Percentiles rank a stretch among this genome's conserved stretches.
Conservation (phyloP, 2,329 filamentous ascomycete species). For the Verruconis gallopava region DNA sequence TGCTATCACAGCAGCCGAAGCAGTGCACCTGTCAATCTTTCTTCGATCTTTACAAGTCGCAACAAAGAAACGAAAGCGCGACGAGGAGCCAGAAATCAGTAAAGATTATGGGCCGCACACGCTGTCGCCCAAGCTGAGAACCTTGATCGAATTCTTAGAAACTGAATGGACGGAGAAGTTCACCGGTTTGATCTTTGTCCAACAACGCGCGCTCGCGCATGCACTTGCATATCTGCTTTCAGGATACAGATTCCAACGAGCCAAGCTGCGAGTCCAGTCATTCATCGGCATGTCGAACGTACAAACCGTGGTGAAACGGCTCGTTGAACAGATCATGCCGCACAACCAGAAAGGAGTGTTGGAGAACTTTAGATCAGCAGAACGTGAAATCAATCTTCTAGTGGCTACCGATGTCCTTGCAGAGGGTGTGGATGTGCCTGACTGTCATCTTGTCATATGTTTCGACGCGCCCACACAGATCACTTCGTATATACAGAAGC, state of each 20-base stretch:
- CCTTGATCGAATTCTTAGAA: conserved; percentile 24
- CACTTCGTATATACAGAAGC: conserved; percentile 52
- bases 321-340: conserved; percentile 37
- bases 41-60: background rate
- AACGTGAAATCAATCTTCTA: conserved; percentile 42
- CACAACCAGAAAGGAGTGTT: conserved; percentile 39
- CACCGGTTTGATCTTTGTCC: conserved; percentile 33
- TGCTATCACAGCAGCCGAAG: background rate
- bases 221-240: conserved; percentile 27
- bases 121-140: conserved; percentile 23
- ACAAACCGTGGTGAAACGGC: conserved; percentile 29
- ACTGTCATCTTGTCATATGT: conserved; percentile 51
- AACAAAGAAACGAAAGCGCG: background rate
- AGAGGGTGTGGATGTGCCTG: conserved; percentile 49
- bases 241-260: conserved; percentile 15
- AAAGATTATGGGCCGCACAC: background rate
- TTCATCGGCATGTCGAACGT: conserved; percentile 17
- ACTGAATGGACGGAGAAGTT: conserved; percentile 21
- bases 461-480: conserved; percentile 49
- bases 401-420: conserved; percentile 46
- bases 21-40: background rate
- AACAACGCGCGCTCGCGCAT: conserved; percentile 31
- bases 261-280: background rate
- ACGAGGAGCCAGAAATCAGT: background rate
- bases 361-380: conserved; percentile 35